Evolutionary conservation across 805 yeast species (phyloP).

Genomic region (Candida maris): DNA sequence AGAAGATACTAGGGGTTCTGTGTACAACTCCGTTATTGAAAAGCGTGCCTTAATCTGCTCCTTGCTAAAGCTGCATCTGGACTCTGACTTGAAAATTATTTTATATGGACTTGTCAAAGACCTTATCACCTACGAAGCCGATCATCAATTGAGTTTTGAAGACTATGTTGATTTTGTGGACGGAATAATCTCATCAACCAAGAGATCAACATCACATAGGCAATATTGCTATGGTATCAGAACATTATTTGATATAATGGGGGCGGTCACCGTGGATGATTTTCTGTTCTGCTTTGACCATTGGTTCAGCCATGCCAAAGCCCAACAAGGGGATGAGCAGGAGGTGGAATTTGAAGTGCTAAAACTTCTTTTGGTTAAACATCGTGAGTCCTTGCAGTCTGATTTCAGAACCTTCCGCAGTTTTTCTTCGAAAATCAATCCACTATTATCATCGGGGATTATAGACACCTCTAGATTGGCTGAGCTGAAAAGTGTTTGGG

Average conservation of each 20-base stretch:
- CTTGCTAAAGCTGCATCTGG: conserved; percentile 10
- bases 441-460: conserved; percentile 6
- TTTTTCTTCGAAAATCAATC: conserved; percentile 10
- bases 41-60: conserved; percentile 10
- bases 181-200: conserved; percentile 11
- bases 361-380: conserved; percentile 14
- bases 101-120: conserved; percentile 17
- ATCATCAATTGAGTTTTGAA: conserved; percentile 10
- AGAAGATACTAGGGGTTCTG: conserved; percentile 11
- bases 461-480: conserved; percentile 5
- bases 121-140: conserved; percentile 18
- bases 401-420: conserved; percentile 6
- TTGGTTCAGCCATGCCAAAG: conserved; percentile 7
- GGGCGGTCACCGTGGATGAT: conserved; percentile 16
- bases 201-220: conserved; percentile 4
- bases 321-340: conserved; percentile 2
- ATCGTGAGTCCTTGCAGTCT: conserved; percentile 5
- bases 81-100: conserved; percentile 9
- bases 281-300: conserved; percentile 15
- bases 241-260: conserved; percentile 11
- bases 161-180: conserved; percentile 11
- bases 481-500: conserved; percentile 20
- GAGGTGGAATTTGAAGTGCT: conserved; percentile 16
- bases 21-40: conserved; percentile 8
- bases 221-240: conserved; percentile 14